Base-by-base conservation (phyloP, 2,329 filamentous ascomycete species). In the Claviceps sorghi region DNA sequence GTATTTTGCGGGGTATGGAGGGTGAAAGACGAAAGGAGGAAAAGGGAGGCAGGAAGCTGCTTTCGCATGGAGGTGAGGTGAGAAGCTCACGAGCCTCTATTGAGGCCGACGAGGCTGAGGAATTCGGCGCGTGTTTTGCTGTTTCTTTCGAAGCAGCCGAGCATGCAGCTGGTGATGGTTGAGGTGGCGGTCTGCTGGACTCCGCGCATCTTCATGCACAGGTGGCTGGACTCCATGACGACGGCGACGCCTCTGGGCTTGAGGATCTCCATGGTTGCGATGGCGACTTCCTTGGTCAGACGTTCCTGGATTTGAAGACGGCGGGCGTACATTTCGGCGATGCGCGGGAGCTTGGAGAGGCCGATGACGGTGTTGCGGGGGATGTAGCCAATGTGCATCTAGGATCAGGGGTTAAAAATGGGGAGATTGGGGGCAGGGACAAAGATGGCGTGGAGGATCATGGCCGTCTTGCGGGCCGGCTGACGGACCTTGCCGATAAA, bases 191-290 rank as follows among this genome's bases (percentile, higher is more conserved):
- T 89, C 75, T 98, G 96, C 66, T 96, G 81, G 10, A 98, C 91
- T n/a, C 93, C 93, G 47, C 93, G 82, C 90, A 96, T 97, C 17
- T 95, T 89, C 91, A 97, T 98, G 74, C 93, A 98, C 47, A 97
- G 74, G 70, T 98, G 93, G 63, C 82, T 90, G 15, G 88, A 94
- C 65, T 98, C 93, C 84, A 98, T 95, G 54, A 98, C 91, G 2
- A 98, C 93, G 21, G 88, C 91, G 2, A 98, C 91, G 47, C 93
- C 93, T 64, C 94, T 88, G 2, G 93, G 93, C 66, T 94, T 86
- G 48, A 98, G 76, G 13, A 97, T 83, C 63, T 97, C 90, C 65
- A 89, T 89, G 56, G 98, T 84, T 17, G 93, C 91, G 56, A 95
- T 80, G 21, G 93, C 93, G 15, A 98, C 90, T 67, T 98, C 90